Conservation (phyloP, 305 asterid species). For the Nicotiana rustica region DNA sequence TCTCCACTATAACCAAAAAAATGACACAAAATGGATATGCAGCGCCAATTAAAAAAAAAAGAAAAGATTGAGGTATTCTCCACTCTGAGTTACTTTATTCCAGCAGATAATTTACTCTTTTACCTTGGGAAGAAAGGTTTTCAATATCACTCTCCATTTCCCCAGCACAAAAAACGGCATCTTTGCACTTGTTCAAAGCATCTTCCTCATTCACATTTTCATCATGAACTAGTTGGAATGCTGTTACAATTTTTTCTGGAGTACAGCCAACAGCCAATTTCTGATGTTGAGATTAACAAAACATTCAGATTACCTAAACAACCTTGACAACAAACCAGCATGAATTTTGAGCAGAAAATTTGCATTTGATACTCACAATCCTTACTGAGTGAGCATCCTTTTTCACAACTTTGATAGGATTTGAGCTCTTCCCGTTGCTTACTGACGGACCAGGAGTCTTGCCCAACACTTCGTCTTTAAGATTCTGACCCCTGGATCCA, state of each 20-base stretch:
- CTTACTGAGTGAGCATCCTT: conserved; percentile 84
- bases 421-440: conserved; percentile 59
- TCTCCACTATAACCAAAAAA: conserved; percentile 24
- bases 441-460: conserved; percentile 59
- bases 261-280: conserved; percentile 90
- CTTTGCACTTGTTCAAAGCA: conserved; percentile 63
- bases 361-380: conserved; percentile 62
- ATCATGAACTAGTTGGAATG: conserved; percentile 78
- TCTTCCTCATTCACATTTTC: conserved; percentile 74
- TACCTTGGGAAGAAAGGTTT: conserved; percentile 74
- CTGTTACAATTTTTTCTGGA: conserved; percentile 85
- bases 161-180: conserved; percentile 60
- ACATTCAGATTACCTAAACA: conserved; percentile 28
- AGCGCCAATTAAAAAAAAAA: conserved; percentile 8
- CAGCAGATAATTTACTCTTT: conserved; percentile 30
- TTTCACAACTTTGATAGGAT: conserved; percentile 86
- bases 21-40: conserved; percentile 3
- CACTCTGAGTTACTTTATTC: neutral
- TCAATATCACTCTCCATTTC: conserved; percentile 75
- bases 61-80: neutral
- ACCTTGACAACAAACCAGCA: conserved; percentile 35
- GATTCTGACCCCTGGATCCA: conserved; percentile 93
- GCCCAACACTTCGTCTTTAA: conserved; percentile 77
- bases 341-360: conserved; percentile 31
- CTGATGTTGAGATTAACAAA: conserved; percentile 51